Conservation (phyloP, 148 eudicot genomes). For the Linanthus parryae region DNA sequence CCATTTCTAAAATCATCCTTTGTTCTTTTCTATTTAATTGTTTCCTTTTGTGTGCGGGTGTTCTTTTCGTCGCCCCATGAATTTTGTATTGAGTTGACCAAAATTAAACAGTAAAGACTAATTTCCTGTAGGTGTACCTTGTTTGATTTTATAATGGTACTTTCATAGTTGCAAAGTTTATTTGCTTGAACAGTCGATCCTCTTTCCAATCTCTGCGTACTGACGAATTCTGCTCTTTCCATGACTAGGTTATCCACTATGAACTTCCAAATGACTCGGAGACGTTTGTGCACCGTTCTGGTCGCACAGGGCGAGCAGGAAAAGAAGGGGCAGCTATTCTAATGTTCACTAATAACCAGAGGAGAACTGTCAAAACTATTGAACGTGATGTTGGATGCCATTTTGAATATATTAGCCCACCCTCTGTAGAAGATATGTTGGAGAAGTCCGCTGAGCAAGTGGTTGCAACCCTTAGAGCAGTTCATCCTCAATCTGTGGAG, state of each 20-base stretch:
- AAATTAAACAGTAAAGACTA: too few relatives aligned
- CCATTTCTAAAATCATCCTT: too few relatives aligned
- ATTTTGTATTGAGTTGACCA: too few relatives aligned
- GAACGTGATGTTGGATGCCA: constrained; percentile 91
- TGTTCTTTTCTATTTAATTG: too few relatives aligned
- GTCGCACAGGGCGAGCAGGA: constrained; percentile 98
- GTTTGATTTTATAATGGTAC: not conserved
- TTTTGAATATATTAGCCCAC: constrained; percentile 67
- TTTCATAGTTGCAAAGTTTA: not conserved
- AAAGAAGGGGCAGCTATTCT: constrained; percentile 78
- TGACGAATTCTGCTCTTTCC: not conserved
- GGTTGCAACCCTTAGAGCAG: constrained; percentile 73
- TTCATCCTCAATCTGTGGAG: constrained; percentile 76
- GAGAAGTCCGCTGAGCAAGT: constrained; percentile 86
- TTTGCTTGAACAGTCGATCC: not conserved
- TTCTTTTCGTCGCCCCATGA: too few relatives aligned
- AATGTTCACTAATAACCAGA: constrained; percentile 73
- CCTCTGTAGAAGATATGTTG: constrained; percentile 71
- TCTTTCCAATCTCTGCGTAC: too few relatives aligned
- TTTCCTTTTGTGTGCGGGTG: too few relatives aligned
- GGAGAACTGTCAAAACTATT: constrained; percentile 71
- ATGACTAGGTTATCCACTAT: constrained; percentile 74
- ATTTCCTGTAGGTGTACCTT: too few relatives aligned
- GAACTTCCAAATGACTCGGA: constrained; percentile 96
- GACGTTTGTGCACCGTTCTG: constrained; percentile 98